These are phyloP conservation scores for cucumber (Cucumis sativus) DNA, from an alignment of 306 rosid species.

Conservation along the genomic window Cucumber_9930_V3 NC_026657.2:40054001-40054500, in stretches of 20 bases:
- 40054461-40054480: too few species aligned
- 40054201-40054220: background rate
- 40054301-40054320: background rate
- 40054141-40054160: background rate
- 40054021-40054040: background rate
- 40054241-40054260: slow-evolving; percentile 4
- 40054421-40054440: too few species aligned
- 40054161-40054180: background rate
- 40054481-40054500: too few species aligned
- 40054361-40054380: too few species aligned
- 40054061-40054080: background rate
- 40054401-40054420: too few species aligned
- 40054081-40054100: slow-evolving; percentile 14
- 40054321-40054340: slow-evolving; percentile 1
- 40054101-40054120: background rate
- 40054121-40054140: slow-evolving; percentile 6
- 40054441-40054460: too few species aligned
- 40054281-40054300: background rate
- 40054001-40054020: background rate
- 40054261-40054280: background rate
- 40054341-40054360: background rate
- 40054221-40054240: background rate
- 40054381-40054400: too few species aligned
- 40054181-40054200: background rate
- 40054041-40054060: slow-evolving; percentile 9